These are phyloP conservation scores for Trichosanthes cucumerina DNA, from an alignment of 306 rosid genomes.

Conservation along the genomic window DNA sequence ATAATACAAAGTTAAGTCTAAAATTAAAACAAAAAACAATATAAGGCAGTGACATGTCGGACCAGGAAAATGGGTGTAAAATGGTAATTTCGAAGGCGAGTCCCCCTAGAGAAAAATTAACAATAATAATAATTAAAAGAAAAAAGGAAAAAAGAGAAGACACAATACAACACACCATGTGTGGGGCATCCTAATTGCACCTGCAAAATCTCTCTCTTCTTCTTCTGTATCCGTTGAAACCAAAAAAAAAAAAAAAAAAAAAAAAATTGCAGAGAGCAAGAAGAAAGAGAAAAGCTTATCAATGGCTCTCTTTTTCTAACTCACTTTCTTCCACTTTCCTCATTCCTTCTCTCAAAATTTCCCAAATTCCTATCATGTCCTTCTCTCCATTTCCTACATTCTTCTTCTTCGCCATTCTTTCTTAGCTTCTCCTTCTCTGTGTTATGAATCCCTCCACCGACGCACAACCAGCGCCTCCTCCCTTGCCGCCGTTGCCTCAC, in stretches of 20 bases:
- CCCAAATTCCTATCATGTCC: slow-evolving; percentile 41
- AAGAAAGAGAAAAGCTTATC: neutral
- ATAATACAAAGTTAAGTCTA: neutral
- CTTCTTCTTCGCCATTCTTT: slow-evolving; percentile 26
- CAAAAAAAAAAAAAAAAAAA: neutral
- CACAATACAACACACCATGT: slow-evolving; percentile 8
- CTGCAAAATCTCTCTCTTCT: neutral
- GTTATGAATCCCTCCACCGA: slow-evolving; percentile 74
- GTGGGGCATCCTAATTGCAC: slow-evolving; percentile 19
- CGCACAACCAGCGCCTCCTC: slow-evolving; percentile 29
- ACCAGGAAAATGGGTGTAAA: neutral
- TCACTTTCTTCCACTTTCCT: neutral
- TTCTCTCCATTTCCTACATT: neutral
- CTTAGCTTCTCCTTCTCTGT: slow-evolving; percentile 20
- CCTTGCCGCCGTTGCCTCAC: slow-evolving; percentile 35
- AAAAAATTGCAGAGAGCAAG: neutral
- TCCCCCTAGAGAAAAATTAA: slow-evolving; percentile 4
- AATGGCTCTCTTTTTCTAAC: neutral
- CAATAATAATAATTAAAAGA: neutral
- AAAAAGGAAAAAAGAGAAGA: neutral
- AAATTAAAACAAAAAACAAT: neutral
- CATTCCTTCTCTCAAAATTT: slow-evolving; percentile 17
- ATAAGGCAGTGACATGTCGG: neutral
- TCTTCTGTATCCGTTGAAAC: slow-evolving; percentile 50
- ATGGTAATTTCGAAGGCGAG: neutral